These are phyloP conservation scores for Candida buenavistaensis DNA, from an alignment of 1,139 yeast species.

Conservation along the genomic window DNA sequence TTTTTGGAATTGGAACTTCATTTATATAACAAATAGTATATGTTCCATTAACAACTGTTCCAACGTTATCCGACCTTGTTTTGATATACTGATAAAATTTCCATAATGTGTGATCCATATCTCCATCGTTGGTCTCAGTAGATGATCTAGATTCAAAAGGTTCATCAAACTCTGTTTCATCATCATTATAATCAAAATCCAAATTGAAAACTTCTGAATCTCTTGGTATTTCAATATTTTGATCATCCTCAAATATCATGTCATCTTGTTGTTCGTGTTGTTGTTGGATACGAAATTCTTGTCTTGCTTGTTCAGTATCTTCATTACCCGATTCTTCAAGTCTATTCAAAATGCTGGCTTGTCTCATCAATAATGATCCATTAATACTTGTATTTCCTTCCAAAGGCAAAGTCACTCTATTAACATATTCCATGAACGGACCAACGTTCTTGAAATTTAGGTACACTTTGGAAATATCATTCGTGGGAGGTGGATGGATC, in stretches of 20 bases:
- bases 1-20: slow-evolving; percentile 6
- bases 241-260: background rate
- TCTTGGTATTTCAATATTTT: slow-evolving; percentile 1
- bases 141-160: background rate
- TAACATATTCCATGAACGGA: background rate
- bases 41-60: slow-evolving; percentile 2
- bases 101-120: slow-evolving; percentile 3
- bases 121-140: background rate
- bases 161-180: background rate
- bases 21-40: slow-evolving; percentile 5
- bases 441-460: no score
- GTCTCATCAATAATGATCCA: slow-evolving; percentile 1
- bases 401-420: background rate
- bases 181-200: slow-evolving; percentile 6
- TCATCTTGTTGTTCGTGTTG: no score
- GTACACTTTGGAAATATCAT: no score
- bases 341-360: slow-evolving; percentile 6
- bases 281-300: background rate
- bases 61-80: slow-evolving; percentile 6
- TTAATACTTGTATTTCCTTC: background rate
- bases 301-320: slow-evolving; percentile 13
- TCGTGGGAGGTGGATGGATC: no score
- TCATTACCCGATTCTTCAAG: slow-evolving; percentile 7
- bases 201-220: slow-evolving; percentile 7
- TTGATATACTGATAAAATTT: slow-evolving; percentile 8